Evolutionary conservation across 1,139 yeast genomes (phyloP).

Genomic region (Candida pseudoviswanathii): DNA sequence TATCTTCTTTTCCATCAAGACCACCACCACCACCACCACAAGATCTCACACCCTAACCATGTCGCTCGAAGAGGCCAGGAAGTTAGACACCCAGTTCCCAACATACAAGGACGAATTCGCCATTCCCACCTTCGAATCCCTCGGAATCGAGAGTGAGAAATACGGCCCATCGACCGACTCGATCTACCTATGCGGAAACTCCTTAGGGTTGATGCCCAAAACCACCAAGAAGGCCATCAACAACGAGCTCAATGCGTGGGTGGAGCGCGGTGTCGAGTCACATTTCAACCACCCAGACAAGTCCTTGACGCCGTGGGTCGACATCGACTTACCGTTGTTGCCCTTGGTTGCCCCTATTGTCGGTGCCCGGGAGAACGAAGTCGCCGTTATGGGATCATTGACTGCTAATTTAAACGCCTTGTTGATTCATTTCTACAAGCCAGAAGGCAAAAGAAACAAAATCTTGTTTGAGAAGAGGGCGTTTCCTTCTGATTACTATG

Average conservation of each 20-base stretch:
- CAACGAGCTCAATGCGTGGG: slow-evolving; percentile 82
- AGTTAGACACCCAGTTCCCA: slow-evolving; percentile 40
- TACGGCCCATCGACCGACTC: slow-evolving; percentile 28
- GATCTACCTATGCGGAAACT: slow-evolving; percentile 84
- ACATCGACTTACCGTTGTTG: slow-evolving; percentile 74
- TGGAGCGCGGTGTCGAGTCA: slow-evolving; percentile 74
- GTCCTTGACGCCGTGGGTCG: slow-evolving; percentile 70
- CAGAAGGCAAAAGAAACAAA: slow-evolving; percentile 59
- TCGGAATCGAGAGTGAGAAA: slow-evolving; percentile 40
- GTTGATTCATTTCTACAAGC: slow-evolving; percentile 73
- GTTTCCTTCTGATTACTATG: slow-evolving; percentile 91
- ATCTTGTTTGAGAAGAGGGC: slow-evolving; percentile 84
- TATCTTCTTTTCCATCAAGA: not conserved
- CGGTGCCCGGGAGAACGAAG: slow-evolving; percentile 73
- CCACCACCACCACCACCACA: no score
- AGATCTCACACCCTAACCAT: not conserved
- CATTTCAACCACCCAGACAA: slow-evolving; percentile 69
- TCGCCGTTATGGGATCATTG: slow-evolving; percentile 84
- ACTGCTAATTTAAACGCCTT: slow-evolving; percentile 81
- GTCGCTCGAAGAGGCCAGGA: slow-evolving; percentile 21
- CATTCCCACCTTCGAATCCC: slow-evolving; percentile 59
- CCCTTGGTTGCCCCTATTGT: slow-evolving; percentile 72
- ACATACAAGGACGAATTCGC: slow-evolving; percentile 46
- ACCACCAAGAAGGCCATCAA: slow-evolving; percentile 57
- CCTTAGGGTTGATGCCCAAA: slow-evolving; percentile 86